Conservation (phyloP, 192 early-diverging fungal genomes). For the Linnemannia zychae region DNA sequence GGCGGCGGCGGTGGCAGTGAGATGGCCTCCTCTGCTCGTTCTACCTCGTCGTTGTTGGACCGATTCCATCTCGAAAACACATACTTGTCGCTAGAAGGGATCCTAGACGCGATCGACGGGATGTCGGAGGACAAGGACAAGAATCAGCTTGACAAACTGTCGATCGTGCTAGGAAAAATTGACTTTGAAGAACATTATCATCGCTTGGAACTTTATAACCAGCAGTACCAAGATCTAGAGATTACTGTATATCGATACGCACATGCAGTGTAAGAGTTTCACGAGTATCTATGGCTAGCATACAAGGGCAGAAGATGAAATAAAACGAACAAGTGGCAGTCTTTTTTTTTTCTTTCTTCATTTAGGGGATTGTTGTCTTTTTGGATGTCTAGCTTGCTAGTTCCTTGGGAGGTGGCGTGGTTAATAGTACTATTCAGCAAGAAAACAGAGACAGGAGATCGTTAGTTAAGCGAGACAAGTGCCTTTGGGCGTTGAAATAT, state of each 20-base stretch:
- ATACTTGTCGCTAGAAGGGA: constrained; percentile 47
- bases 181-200: constrained; percentile 51
- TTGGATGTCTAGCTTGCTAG: no score
- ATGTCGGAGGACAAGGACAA: constrained; percentile 34
- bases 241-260: constrained; percentile 48
- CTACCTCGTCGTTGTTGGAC: constrained; percentile 43
- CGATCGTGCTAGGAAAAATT: constrained; percentile 43
- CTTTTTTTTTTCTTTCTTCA: no score
- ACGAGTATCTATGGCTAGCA: not conserved
- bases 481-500: no score
- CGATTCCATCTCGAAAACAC: constrained; percentile 51
- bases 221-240: constrained; percentile 22
- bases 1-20: not conserved
- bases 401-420: no score
- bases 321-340: not conserved
- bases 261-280: constrained; percentile 18
- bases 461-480: no score
- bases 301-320: not conserved
- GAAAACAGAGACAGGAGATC: no score
- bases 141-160: constrained; percentile 40
- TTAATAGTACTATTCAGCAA: no score
- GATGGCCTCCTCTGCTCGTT: constrained; percentile 33
- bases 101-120: constrained; percentile 47
- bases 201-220: constrained; percentile 35
- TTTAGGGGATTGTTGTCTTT: no score